Percentiles rank a stretch among this genome's conserved stretches.
Evolutionary conservation across 805 yeast species (phyloP).

Genomic region (Candida caryicola): DNA sequence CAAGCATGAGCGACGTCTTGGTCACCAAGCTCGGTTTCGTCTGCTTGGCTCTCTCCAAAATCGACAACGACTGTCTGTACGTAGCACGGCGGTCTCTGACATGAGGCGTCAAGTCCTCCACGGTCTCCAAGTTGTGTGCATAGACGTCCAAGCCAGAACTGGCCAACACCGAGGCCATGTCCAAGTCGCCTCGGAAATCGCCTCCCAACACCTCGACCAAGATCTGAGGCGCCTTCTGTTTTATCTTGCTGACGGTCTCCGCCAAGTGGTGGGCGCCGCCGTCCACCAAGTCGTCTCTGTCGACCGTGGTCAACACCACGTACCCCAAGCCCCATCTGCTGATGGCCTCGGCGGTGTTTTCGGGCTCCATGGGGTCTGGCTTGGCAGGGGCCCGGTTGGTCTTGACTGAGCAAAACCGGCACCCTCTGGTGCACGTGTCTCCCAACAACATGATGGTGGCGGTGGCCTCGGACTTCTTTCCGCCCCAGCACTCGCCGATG

Average conservation of each 20-base stretch:
- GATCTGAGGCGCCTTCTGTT: slow-evolving; percentile 83
- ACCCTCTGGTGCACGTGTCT: slow-evolving; percentile 99
- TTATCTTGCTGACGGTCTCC: slow-evolving; percentile 80
- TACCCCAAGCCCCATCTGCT: slow-evolving; percentile 98
- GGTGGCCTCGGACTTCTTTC: slow-evolving; percentile 87
- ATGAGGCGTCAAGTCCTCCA: slow-evolving; percentile 89
- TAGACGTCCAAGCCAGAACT: slow-evolving; percentile 88
- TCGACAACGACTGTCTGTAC: slow-evolving; percentile 80
- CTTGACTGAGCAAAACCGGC: slow-evolving; percentile 95
- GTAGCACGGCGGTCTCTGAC: slow-evolving; percentile 97
- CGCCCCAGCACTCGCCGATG: slow-evolving; percentile 99
- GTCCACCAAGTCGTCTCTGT: slow-evolving; percentile 89
- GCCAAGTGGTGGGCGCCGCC: slow-evolving; percentile 93
- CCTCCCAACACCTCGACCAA: slow-evolving; percentile 93
- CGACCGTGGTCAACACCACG: slow-evolving; percentile 95
- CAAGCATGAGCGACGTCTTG: slow-evolving; percentile 93
- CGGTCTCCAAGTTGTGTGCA: slow-evolving; percentile 96
- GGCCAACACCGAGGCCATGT: slow-evolving; percentile 78
- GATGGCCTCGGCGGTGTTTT: slow-evolving; percentile 95
- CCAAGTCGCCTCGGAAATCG: slow-evolving; percentile 89
- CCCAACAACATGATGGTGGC: slow-evolving; percentile 98
- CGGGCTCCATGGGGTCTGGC: slow-evolving; percentile 95
- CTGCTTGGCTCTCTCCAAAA: slow-evolving; percentile 76
- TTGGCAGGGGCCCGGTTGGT: slow-evolving; percentile 84
- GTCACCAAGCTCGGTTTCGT: slow-evolving; percentile 75